Conservation (phyloP, 805 yeast genomes). For the Huiozyma sinensis region DNA sequence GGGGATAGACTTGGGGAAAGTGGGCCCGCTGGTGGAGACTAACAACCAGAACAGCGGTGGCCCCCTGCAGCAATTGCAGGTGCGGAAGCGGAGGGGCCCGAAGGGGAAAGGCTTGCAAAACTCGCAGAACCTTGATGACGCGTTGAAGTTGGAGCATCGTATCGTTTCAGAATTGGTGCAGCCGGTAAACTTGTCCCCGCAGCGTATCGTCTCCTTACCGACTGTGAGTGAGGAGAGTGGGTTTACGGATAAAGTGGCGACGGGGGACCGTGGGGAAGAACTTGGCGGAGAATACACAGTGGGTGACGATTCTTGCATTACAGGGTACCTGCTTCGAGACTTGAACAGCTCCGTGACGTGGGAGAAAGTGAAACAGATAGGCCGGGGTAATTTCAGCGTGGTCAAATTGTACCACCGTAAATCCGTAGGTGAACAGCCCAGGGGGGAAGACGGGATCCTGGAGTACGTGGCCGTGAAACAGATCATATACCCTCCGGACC, state of each 20-base stretch:
- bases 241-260: background rate
- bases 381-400: slow-evolving; percentile 59
- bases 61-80: background rate
- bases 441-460: slow-evolving; percentile 1
- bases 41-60: background rate
- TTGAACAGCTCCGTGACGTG: slow-evolving; percentile 18
- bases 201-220: slow-evolving; percentile 21
- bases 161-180: slow-evolving; percentile 20
- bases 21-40: background rate
- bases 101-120: background rate
- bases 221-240: slow-evolving; percentile 10
- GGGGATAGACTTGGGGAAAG: background rate
- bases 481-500: slow-evolving; percentile 31
- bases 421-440: background rate
- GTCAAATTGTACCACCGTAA: slow-evolving; percentile 40
- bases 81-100: background rate
- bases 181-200: slow-evolving; percentile 9
- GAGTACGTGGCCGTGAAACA: slow-evolving; percentile 61
- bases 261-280: background rate
- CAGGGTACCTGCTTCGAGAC: slow-evolving; percentile 13
- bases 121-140: slow-evolving; percentile 4
- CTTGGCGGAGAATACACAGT: background rate
- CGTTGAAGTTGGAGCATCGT: slow-evolving; percentile 9
- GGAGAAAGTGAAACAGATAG: slow-evolving; percentile 37
- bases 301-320: slow-evolving; percentile 8